Base-by-base conservation (phyloP, 441 rosid species). In the Croton setiger region DNA sequence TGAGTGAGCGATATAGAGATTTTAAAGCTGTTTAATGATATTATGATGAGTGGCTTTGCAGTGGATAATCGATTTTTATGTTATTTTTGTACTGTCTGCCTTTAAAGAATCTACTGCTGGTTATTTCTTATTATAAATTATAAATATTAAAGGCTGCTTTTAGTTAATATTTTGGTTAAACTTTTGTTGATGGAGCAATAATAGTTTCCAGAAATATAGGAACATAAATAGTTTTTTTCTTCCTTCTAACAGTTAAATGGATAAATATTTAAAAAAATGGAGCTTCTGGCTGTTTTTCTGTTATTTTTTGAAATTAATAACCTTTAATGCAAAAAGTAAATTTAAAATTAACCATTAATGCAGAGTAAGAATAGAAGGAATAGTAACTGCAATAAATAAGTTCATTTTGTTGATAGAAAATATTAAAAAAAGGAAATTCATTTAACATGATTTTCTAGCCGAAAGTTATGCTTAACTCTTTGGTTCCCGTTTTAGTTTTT, bases 151-250 rank as follows among this genome's bases (percentile, higher is more conserved):
- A 21, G 20, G 14, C 7, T 54, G 21, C 13, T 47, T n/a, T 56
- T 12, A 66, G 48, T 63, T 43, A n/a, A 51, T 48, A 7, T 39
- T 23, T 48, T 7, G 31, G 57, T 0, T 33, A 33, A n/a, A 14
- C 33, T 7, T 33, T 44, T 15, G 37, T 27, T n/a, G 36, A 44
- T 8, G 15, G 18, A 17, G 23, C 23, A 6, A 43, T 48, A 55
- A 51, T 37, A 20, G 8, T 67, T 61, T 80, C 74, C 73, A 18
- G 63, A 45, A 17, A 37, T 68, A 44, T 60, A 18, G 77, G 78
- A 67, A 52, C 27, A 0, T n/a, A 39, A 18, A 49, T 54, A 23
- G 59, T 7, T 15, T 31, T 27, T 20, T 27, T 23, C 31, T 55
- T 13, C 7, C 17, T 55, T 4, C 3, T 0, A 51, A 27, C 41